Evolutionary conservation across 371 early-diverging fungal species (phyloP).

Genomic region (Dinochytrium kinnereticum): DNA sequence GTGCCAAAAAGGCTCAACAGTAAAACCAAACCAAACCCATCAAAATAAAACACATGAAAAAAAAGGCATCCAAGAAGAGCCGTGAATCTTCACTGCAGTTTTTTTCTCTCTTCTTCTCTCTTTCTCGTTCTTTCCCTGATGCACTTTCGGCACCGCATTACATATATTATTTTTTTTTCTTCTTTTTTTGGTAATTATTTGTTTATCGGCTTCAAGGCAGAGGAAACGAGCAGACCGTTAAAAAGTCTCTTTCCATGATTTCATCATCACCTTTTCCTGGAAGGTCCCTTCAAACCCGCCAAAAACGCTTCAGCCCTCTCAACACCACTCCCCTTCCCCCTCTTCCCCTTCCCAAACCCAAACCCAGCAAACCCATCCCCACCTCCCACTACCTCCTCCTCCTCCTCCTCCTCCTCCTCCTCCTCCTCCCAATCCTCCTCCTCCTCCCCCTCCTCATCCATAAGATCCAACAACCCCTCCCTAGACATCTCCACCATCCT

Average conservation of each 20-base stretch:
- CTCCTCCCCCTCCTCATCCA: slow-evolving; percentile 25
- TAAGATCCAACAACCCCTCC: slow-evolving; percentile 25
- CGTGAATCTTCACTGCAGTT: background rate
- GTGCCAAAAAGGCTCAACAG: too few species aligned
- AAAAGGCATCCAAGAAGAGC: background rate
- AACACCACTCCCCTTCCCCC: slow-evolving; percentile 10
- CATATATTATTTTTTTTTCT: too few species aligned
- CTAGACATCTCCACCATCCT: slow-evolving; percentile 25
- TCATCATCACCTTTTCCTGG: background rate
- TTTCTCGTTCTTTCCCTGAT: too few species aligned
- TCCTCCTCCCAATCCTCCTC: slow-evolving; percentile 21
- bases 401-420: slow-evolving; percentile 3
- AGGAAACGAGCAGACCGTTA: too few species aligned
- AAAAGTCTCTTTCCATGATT: too few species aligned
- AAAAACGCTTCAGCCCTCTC: slow-evolving; percentile 26
- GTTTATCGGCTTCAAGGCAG: too few species aligned
- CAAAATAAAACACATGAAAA: background rate
- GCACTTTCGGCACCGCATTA: too few species aligned
- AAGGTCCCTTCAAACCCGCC: slow-evolving; percentile 14
- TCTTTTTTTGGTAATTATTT: too few species aligned
- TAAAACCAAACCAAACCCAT: too few species aligned
- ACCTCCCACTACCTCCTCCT: background rate
- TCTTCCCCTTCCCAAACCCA: background rate
- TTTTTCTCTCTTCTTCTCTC: too few species aligned
- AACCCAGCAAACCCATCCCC: background rate